Percentiles rank a stretch among this genome's conserved stretches.
phyloP scores from a whole-genome alignment of 2,329 filamentous ascomycete species.

The Metarhizium humberi region DNA sequence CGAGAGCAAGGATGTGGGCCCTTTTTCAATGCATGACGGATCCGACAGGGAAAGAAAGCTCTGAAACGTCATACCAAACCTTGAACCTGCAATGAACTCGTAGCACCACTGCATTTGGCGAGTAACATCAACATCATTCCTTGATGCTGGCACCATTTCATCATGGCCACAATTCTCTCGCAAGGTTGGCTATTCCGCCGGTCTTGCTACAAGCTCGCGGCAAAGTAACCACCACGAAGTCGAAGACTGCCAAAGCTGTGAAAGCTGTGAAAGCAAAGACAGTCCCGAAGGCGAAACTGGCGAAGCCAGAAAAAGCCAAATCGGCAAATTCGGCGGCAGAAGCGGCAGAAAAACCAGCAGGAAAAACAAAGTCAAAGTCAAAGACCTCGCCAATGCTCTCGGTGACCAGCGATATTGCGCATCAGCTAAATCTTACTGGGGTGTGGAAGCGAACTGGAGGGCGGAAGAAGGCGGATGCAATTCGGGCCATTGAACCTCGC shows the following conservation, averaged over 20 bases:
- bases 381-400: constrained; percentile 9
- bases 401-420: constrained; percentile 12
- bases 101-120: background rate
- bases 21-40: no score
- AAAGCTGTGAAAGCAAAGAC: background rate
- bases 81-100: background rate
- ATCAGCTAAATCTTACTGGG: constrained; percentile 15
- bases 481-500: constrained; percentile 16
- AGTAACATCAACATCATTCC: background rate
- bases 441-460: constrained; percentile 15
- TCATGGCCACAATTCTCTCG: constrained; percentile 1
- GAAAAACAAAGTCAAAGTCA: background rate
- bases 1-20: no score
- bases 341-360: background rate
- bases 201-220: constrained; percentile 3
- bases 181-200: constrained; percentile 7
- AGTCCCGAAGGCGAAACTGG: background rate
- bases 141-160: constrained; percentile 1
- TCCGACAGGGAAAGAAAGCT: background rate
- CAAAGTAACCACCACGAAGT: constrained; percentile 4
- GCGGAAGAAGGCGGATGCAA: constrained; percentile 6
- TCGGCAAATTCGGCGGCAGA: background rate
- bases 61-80: background rate
- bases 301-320: background rate
- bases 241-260: background rate